phyloP scores from a whole-genome alignment of 257 asterid genomes.

The Rehmannia glutinosa region DNA sequence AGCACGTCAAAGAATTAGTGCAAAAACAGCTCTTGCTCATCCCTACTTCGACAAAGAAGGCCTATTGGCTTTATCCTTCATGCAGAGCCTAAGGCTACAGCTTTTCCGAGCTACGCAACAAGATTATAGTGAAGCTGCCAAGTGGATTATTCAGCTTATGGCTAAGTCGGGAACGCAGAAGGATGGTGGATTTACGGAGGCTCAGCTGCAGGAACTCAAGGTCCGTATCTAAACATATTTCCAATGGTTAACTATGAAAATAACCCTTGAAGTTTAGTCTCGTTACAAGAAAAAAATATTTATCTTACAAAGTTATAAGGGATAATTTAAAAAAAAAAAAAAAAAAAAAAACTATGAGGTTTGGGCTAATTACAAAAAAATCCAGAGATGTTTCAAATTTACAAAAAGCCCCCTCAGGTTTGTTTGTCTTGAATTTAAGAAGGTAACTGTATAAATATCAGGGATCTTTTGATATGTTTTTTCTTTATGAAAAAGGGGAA shows the following conservation, averaged over 20 bases:
- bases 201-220: slow-evolving; percentile 82
- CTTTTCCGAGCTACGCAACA: slow-evolving; percentile 80
- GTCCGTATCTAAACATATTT: slow-evolving; percentile 27
- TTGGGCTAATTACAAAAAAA: no score
- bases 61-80: slow-evolving; percentile 70
- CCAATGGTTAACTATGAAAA: neutral
- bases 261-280: neutral
- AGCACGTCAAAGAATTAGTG: slow-evolving; percentile 82
- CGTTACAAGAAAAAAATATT: neutral
- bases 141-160: slow-evolving; percentile 79
- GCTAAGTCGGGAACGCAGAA: slow-evolving; percentile 85
- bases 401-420: no score
- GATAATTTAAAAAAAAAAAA: no score
- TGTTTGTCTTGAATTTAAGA: no score
- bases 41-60: slow-evolving; percentile 95
- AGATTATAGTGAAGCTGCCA: slow-evolving; percentile 82
- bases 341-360: no score
- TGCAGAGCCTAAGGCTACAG: slow-evolving; percentile 76
- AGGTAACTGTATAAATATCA: no score
- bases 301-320: neutral
- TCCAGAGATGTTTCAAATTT: no score
- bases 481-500: no score
- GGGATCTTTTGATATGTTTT: no score
- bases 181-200: slow-evolving; percentile 96
- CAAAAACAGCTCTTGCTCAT: slow-evolving; percentile 88